These are phyloP conservation scores for Babesia microti DNA, from an alignment of 169 alveolate species.

Conservation along the genomic window DNA sequence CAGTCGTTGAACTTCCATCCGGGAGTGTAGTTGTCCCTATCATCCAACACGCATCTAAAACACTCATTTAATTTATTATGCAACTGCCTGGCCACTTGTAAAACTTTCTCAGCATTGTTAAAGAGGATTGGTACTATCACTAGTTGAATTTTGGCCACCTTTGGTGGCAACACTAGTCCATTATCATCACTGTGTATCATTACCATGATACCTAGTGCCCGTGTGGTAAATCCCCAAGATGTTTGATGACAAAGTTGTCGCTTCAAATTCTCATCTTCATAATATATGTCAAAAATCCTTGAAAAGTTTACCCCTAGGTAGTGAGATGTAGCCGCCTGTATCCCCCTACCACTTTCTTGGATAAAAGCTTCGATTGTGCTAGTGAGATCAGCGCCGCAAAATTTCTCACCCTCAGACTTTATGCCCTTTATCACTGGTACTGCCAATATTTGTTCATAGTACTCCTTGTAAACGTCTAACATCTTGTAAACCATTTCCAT, in stretches of 20 bases:
- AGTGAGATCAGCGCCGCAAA: conserved; percentile 98
- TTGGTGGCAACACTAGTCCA: conserved; percentile 97
- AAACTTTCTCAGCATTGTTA: conserved; percentile 36
- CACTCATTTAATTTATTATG: conserved; percentile 5
- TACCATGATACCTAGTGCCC: conserved; percentile 90
- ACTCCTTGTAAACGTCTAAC: conserved; percentile 75
- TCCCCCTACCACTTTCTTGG: conserved; percentile 96
- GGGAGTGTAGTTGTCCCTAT: conserved; percentile 90
- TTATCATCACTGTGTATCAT: conserved; percentile 96
- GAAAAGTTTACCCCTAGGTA: conserved; percentile 97
- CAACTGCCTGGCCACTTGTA: conserved; percentile 52
- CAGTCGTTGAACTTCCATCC: conserved; percentile 99
- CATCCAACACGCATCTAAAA: conserved; percentile 62
- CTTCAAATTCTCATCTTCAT: conserved; percentile 77
- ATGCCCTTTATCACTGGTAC: conserved; percentile 97
- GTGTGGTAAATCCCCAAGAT: conserved; percentile 98
- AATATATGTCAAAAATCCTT: conserved; percentile 87
- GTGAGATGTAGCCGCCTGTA: conserved; percentile 97
- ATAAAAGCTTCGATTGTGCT: conserved; percentile 92
- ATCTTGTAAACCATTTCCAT: conserved; percentile 78
- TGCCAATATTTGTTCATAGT: conserved; percentile 92
- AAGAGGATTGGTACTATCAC: conserved; percentile 87
- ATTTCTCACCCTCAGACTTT: conserved; percentile 93
- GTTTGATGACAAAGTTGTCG: conserved; percentile 88
- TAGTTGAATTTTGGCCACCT: conserved; percentile 89